Evolutionary conservation across 352 stramenopile genomes (phyloP).

Genomic region (Phytophthora megakarya): DNA sequence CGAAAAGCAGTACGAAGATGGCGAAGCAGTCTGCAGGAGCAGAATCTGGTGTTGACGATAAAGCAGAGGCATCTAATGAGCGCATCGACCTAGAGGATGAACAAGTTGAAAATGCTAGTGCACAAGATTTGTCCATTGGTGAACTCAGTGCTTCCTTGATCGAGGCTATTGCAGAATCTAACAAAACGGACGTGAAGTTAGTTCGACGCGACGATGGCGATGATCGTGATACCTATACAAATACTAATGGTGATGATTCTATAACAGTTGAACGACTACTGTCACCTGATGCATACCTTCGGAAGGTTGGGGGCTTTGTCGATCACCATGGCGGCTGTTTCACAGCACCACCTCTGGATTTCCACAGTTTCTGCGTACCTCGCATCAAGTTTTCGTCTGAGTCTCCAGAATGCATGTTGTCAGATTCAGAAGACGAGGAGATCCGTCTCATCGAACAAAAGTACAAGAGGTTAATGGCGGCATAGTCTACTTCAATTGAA

Average conservation of each 20-base stretch:
- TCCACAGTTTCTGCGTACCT: constrained; percentile 80
- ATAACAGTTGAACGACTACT: constrained; percentile 37
- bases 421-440: constrained; percentile 82
- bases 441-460: constrained; percentile 79
- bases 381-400: constrained; percentile 70
- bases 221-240: constrained; percentile 11
- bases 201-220: constrained; percentile 21
- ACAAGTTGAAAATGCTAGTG: constrained; percentile 3
- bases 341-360: constrained; percentile 50
- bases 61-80: constrained; percentile 6
- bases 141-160: constrained; percentile 21
- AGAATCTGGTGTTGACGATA: constrained; percentile 3
- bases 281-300: constrained; percentile 53
- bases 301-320: constrained; percentile 49
- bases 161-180: background rate
- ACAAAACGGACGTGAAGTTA: constrained; percentile 1
- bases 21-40: background rate
- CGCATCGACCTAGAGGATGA: background rate
- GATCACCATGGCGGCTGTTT: constrained; percentile 58
- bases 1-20: background rate
- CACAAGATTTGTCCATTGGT: constrained; percentile 20
- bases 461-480: constrained; percentile 56
- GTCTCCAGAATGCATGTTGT: constrained; percentile 31
- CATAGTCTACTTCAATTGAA: constrained; percentile 28
- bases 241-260: constrained; percentile 16